These are phyloP conservation scores for Penicillium ochrochloron DNA, from an alignment of 495 filamentous ascomycete species.

Conservation along the genomic window DNA sequence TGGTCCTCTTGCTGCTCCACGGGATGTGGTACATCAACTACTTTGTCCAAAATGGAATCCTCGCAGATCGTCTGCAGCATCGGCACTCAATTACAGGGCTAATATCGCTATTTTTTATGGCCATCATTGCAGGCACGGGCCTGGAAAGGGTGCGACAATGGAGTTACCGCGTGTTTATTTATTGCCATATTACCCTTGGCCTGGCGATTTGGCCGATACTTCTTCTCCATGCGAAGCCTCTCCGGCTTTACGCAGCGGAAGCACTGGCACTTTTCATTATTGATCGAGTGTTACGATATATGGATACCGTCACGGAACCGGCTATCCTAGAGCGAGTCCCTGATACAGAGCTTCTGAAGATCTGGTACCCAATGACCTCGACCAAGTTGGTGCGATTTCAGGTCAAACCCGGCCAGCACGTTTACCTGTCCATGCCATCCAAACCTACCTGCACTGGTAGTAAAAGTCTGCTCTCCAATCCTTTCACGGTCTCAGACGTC, in stretches of 20 bases:
- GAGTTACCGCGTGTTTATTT: constrained; percentile 18
- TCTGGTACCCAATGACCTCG: constrained; percentile 2
- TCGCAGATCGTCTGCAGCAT: constrained; percentile 6
- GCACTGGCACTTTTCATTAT: constrained; percentile 11
- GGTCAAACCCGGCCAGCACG: constrained; percentile 9
- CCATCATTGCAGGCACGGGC: constrained; percentile 1
- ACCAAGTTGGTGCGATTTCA: constrained; percentile 10
- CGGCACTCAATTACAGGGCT: background rate
- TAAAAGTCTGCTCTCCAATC: constrained; percentile 12
- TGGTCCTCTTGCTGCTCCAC: constrained; percentile 7
- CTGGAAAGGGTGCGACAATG: constrained; percentile 5
- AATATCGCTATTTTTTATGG: background rate
- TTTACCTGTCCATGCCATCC: constrained; percentile 9
- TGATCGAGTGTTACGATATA: constrained; percentile 13
- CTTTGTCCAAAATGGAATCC: constrained; percentile 4
- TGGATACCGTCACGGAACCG: constrained; percentile 3
- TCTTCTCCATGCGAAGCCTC: constrained; percentile 14
- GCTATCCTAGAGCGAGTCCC: background rate
- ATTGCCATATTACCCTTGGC: constrained; percentile 10
- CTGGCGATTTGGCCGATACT: constrained; percentile 9
- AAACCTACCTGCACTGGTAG: background rate
- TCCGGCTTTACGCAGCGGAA: constrained; percentile 7
- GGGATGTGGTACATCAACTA: constrained; percentile 15
- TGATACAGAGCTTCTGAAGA: constrained; percentile 6
- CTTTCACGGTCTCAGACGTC: constrained; percentile 14